Base-by-base conservation (phyloP, 2,329 filamentous ascomycete genomes). In the Alternaria atra region DNA sequence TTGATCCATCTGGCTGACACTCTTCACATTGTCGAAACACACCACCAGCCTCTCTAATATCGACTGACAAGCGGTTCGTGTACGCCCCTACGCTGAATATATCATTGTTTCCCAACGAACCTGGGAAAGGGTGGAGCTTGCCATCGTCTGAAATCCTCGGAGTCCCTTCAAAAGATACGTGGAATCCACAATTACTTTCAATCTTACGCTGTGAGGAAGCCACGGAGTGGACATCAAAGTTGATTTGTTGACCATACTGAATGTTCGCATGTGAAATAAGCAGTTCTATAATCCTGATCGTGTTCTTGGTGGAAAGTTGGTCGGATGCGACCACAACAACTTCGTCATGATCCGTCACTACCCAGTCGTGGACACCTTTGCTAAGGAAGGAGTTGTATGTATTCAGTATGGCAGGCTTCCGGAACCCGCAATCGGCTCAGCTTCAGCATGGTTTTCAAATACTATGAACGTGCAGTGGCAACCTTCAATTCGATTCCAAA, bases 221-320 rank as follows among this genome's bases (percentile, higher is more conserved):
- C 0, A 2, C 0, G 2, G 23, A 4, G 0, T 12, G 1, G 2
- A 44, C n/a, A 6, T 44, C 9, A 5, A 44, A 29, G 25, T 48
- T 32, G 1, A 55, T 13, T 0, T 3, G 1, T 13, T 25, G 2
- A 2, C 9, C n/a, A 6, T 48, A 8, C 1, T 55, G 43, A 4
- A 25, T 12, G 8, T 55, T 55, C 6, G 52, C 25, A 8, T 55
- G 52, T 6, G 43, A 48, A 4, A 39, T 32, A 1, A 54, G 40
- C 9, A 20, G 34, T 25, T 55, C 52, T 17, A 23, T 55, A 1
- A 48, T 30, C n/a, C 5, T 47, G n/a, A 55, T 55, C 3, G 52
- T 48, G 25, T 34, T 55, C 1, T 34, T 43, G 15, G 52, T 54
- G 42, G 50, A 52, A 3, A 12, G 6, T 7, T 46, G 39, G 20